These are phyloP conservation scores for Apiotrichum brassicae DNA, from an alignment of 1,284 basidiomycete species.

Conservation along the genomic window DNA sequence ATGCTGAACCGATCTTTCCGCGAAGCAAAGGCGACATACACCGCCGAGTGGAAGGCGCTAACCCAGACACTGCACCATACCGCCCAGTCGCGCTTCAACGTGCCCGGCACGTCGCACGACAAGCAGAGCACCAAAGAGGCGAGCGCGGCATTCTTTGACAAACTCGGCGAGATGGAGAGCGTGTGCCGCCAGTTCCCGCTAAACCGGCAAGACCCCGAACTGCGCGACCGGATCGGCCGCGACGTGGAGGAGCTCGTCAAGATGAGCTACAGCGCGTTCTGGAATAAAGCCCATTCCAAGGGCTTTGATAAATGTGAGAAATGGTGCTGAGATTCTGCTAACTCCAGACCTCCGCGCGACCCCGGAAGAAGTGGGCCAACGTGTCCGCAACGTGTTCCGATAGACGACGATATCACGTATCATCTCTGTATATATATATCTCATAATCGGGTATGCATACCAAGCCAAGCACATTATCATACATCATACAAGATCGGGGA, in stretches of 20 bases:
- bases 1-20: constrained; percentile 44
- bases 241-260: constrained; percentile 39
- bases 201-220: constrained; percentile 37
- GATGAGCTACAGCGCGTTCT: constrained; percentile 28
- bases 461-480: background rate
- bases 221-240: constrained; percentile 37
- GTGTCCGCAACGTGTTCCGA: constrained; percentile 36
- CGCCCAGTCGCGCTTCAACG: constrained; percentile 28
- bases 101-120: constrained; percentile 27
- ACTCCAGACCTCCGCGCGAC: constrained; percentile 30
- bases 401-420: constrained; percentile 8
- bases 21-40: constrained; percentile 41
- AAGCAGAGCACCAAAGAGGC: constrained; percentile 43
- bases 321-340: too few relatives aligned
- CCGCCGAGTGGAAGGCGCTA: constrained; percentile 36
- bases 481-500: background rate
- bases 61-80: constrained; percentile 27
- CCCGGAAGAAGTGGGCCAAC: constrained; percentile 32
- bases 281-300: constrained; percentile 26
- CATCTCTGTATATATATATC: too few relatives aligned
- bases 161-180: constrained; percentile 37
- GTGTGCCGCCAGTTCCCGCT: constrained; percentile 32
- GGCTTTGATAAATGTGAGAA: constrained; percentile 42
- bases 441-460: background rate
- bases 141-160: constrained; percentile 40